These are phyloP conservation scores for Kalmusia sp. DNA, from an alignment of 2,329 filamentous ascomycete genomes.

Conservation along the genomic window DNA sequence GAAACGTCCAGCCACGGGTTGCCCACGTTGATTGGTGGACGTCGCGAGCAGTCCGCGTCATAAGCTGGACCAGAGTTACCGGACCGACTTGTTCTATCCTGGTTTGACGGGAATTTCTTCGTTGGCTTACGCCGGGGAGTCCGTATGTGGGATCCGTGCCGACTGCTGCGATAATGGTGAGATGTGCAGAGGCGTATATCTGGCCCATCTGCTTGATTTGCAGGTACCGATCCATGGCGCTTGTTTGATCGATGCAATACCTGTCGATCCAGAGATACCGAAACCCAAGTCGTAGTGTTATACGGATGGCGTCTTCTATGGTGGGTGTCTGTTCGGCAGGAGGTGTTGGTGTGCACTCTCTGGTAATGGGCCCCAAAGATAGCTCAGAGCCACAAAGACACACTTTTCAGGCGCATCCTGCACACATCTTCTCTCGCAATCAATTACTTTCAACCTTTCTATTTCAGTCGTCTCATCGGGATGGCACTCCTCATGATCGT, in stretches of 20 bases:
- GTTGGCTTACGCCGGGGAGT: conserved; percentile 7
- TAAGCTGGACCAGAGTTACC: not conserved
- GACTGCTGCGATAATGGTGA: conserved; percentile 5
- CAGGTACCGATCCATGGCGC: not conserved
- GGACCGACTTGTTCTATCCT: not conserved
- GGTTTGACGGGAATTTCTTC: not conserved
- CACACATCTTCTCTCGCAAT: not conserved
- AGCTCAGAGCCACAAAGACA: not conserved
- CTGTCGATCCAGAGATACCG: conserved; percentile 6
- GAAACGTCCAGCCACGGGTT: conserved; percentile 14
- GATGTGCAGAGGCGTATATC: conserved; percentile 3
- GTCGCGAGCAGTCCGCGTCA: not conserved
- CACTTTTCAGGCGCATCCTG: not conserved
- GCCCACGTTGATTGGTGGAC: conserved; percentile 2
- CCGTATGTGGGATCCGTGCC: conserved; percentile 4
- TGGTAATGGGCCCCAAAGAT: not conserved
- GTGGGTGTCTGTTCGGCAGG: conserved; percentile 6
- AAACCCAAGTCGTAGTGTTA: not conserved
- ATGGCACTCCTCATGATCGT: not conserved
- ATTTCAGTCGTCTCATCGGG: not conserved
- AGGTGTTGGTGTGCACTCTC: not conserved
- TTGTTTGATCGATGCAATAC: conserved; percentile 6
- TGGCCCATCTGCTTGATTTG: conserved; percentile 6
- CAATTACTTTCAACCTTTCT: not conserved
- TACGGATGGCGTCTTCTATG: not conserved